A percentile compares a stretch with the other conserved stretches of the same genome.
Evolutionary conservation across 345 rosid species (phyloP).

Genomic region (Gossypium longicalyx): DNA sequence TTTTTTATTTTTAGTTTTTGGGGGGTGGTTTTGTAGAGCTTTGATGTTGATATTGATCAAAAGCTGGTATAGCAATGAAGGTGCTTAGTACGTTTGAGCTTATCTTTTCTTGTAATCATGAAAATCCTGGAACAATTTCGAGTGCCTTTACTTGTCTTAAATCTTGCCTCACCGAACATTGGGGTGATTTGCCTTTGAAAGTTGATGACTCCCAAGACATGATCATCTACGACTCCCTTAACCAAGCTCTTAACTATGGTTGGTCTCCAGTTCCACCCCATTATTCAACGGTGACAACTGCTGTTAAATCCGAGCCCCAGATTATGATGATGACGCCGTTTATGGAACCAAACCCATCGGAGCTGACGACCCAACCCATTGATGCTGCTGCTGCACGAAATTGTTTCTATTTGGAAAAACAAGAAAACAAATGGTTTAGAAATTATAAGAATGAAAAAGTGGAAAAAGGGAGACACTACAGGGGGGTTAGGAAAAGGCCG

Average conservation of each 20-base stretch:
- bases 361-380: too few relatives aligned
- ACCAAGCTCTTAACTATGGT: constrained; percentile 44
- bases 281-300: neutral
- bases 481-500: constrained; percentile 72
- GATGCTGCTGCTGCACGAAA: too few relatives aligned
- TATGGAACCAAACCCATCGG: neutral
- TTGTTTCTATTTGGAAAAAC: too few relatives aligned
- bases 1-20: too few relatives aligned
- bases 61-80: neutral
- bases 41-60: neutral
- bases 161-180: constrained; percentile 50
- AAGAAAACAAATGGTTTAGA: neutral
- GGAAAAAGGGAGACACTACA: constrained; percentile 44
- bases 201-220: constrained; percentile 56
- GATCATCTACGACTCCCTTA: constrained; percentile 48
- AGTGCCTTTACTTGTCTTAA: constrained; percentile 24
- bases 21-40: neutral
- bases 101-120: constrained; percentile 11
- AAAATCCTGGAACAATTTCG: neutral
- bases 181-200: constrained; percentile 59
- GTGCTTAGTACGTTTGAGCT: neutral
- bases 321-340: neutral
- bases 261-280: constrained; percentile 39
- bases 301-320: constrained; percentile 22
- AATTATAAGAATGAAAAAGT: neutral